Percentiles rank a stretch among this genome's conserved stretches.
Evolutionary conservation across 179 eudicot genomes (phyloP).

Genomic region (Camellia oleifera): DNA sequence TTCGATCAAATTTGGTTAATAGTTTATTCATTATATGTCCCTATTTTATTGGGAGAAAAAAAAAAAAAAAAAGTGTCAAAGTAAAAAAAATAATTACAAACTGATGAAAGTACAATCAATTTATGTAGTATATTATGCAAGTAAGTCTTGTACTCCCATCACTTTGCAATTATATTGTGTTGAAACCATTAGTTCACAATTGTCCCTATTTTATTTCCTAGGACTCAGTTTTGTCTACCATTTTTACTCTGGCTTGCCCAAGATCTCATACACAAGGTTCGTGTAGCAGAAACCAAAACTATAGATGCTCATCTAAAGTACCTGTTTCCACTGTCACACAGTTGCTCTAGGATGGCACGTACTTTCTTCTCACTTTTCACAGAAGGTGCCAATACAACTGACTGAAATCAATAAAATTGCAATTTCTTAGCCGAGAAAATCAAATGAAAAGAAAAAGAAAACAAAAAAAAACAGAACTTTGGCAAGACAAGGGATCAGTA

Average conservation of each 20-base stretch:
- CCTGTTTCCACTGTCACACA: constrained; percentile 60
- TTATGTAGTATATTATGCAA: too few species aligned
- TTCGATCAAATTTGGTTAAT: neutral
- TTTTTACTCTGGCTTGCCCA: constrained; percentile 6
- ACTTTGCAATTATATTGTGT: too few species aligned
- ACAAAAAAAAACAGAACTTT: neutral
- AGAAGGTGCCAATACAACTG: constrained; percentile 73
- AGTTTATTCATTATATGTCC: neutral
- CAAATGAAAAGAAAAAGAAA: neutral
- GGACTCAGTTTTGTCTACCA: neutral
- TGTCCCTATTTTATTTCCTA: neutral
- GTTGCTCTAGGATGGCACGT: constrained; percentile 69
- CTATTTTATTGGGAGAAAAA: too few species aligned
- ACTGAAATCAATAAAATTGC: constrained; percentile 42
- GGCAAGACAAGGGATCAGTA: neutral
- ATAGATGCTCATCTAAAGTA: constrained; percentile 20
- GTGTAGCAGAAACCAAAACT: neutral
- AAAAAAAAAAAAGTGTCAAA: too few species aligned
- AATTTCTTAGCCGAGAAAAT: constrained; percentile 7
- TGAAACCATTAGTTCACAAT: too few species aligned
- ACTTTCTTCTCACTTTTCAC: constrained; percentile 86
- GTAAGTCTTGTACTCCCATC: too few species aligned
- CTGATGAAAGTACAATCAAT: too few species aligned
- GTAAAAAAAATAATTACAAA: too few species aligned
- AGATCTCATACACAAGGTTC: neutral